Evolutionary conservation across 148 eudicot genomes (phyloP).

Genomic region (Vaccinium macrocarpon): DNA sequence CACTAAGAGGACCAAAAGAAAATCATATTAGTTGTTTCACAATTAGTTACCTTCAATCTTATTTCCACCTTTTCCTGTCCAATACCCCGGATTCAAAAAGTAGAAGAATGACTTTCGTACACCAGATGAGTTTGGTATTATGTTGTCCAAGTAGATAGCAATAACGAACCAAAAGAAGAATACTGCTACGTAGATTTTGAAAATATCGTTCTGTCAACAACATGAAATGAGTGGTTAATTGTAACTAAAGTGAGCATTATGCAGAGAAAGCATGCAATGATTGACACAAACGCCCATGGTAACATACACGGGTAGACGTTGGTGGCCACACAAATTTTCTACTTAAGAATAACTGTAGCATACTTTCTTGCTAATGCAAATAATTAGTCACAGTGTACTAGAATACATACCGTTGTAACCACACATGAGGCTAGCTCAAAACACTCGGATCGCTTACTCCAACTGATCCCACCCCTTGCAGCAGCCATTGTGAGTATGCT

Average conservation of each 20-base stretch:
- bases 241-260: neutral
- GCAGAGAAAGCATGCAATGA: neutral
- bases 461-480: constrained; percentile 54
- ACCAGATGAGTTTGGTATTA: constrained; percentile 71
- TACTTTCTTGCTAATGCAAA: neutral
- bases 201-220: constrained; percentile 47
- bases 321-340: no score
- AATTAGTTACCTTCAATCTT: constrained; percentile 49
- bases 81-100: constrained; percentile 72
- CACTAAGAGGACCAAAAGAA: constrained; percentile 2
- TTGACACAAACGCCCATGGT: neutral
- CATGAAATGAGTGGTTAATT: neutral
- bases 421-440: constrained; percentile 41
- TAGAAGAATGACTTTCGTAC: constrained; percentile 69
- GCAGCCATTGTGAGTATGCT: constrained; percentile 43
- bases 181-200: constrained; percentile 41
- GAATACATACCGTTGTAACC: constrained; percentile 47
- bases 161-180: constrained; percentile 48
- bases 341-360: no score
- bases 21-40: neutral
- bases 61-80: constrained; percentile 76
- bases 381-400: neutral
- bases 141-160: constrained; percentile 87
- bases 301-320: neutral
- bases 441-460: constrained; percentile 39